Conservation (phyloP, 768 basidiomycete genomes). For the Lentinula sp. region DNA sequence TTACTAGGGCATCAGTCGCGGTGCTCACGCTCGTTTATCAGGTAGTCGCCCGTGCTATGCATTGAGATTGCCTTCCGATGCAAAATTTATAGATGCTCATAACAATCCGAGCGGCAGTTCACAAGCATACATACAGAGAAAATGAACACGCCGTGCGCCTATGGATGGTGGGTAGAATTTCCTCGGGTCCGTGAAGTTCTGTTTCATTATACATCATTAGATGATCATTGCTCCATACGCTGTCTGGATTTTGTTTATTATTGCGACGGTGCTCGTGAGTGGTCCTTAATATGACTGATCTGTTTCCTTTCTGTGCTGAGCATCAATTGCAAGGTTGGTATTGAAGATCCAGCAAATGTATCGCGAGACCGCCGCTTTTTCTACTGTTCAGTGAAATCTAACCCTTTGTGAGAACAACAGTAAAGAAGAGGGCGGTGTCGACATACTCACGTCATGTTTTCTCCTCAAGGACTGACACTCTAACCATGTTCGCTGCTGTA, state of each 20-base stretch:
- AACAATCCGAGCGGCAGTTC: constrained; percentile 29
- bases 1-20: constrained; percentile 31
- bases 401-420: constrained; percentile 24
- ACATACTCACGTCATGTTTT: background rate
- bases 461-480: constrained; percentile 26
- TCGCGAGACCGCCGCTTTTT: constrained; percentile 45
- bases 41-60: constrained; percentile 15
- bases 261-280: constrained; percentile 36
- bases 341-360: constrained; percentile 25
- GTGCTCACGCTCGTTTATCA: constrained; percentile 37
- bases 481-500: constrained; percentile 32
- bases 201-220: constrained; percentile 15
- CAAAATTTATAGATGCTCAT: constrained; percentile 34
- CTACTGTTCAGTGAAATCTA: constrained; percentile 39
- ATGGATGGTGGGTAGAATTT: constrained; percentile 27
- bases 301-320: background rate
- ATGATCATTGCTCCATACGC: constrained; percentile 37
- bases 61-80: background rate
- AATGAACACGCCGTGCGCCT: constrained; percentile 25
- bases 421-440: background rate
- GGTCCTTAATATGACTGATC: background rate
- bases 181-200: background rate
- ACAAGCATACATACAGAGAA: constrained; percentile 20
- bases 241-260: constrained; percentile 27
- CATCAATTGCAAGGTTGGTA: constrained; percentile 26